Conservation (phyloP, 1,284 basidiomycete species). For the Hypsizygus ulmarius region DNA sequence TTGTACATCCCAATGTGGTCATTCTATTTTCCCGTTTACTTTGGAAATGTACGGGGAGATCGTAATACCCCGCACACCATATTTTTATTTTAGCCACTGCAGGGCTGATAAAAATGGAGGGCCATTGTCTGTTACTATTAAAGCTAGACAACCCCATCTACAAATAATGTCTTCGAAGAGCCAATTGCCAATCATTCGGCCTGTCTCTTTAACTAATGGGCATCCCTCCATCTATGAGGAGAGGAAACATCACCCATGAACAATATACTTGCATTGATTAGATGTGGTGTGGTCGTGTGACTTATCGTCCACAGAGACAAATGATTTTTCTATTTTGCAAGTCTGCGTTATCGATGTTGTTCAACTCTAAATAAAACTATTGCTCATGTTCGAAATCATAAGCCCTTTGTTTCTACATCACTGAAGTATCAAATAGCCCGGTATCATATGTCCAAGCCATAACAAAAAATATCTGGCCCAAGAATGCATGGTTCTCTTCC, state of each 20-base stretch:
- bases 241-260: constrained; percentile 19
- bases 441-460: too few relatives aligned
- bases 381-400: too few relatives aligned
- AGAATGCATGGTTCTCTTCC: too few relatives aligned
- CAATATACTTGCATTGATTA: constrained; percentile 18
- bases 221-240: constrained; percentile 17
- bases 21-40: constrained; percentile 39
- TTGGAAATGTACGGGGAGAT: constrained; percentile 46
- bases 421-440: too few relatives aligned
- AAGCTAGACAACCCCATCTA: constrained; percentile 28
- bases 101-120: constrained; percentile 31
- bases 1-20: constrained; percentile 33
- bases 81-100: constrained; percentile 28
- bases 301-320: too few relatives aligned
- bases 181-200: constrained; percentile 23
- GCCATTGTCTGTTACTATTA: constrained; percentile 37
- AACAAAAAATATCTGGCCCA: too few relatives aligned
- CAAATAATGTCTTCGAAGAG: constrained; percentile 34
- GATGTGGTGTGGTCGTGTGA: constrained; percentile 7
- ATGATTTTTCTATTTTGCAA: too few relatives aligned
- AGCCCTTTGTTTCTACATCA: too few relatives aligned
- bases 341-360: too few relatives aligned
- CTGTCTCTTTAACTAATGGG: constrained; percentile 24
- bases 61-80: constrained; percentile 36
- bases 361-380: too few relatives aligned